These are phyloP conservation scores for Boletus vinaceobasis DNA, from an alignment of 768 basidiomycete species.

Conservation along the genomic window DNA sequence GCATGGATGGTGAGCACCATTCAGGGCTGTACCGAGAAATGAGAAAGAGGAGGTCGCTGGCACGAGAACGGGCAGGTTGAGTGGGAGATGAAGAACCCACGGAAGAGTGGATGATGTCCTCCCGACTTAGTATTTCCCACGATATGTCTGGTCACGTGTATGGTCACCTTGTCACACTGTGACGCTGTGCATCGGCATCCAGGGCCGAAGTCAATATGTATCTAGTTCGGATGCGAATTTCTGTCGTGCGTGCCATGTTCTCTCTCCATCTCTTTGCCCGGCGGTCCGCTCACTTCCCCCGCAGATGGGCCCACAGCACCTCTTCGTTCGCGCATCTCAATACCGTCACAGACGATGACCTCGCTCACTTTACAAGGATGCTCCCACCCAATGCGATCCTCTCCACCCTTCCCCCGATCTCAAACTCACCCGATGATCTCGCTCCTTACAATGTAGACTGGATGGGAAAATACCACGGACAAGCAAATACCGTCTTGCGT, in stretches of 20 bases:
- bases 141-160: conserved; percentile 12
- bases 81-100: conserved; percentile 6
- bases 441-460: conserved; percentile 84
- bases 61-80: background rate
- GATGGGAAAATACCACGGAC: conserved; percentile 94
- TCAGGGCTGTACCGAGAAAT: background rate
- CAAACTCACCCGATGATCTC: conserved; percentile 60
- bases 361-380: conserved; percentile 64
- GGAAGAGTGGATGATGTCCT: background rate
- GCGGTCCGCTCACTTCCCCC: background rate
- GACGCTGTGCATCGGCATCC: background rate
- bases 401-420: conserved; percentile 56
- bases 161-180: background rate
- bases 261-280: background rate
- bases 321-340: conserved; percentile 35
- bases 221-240: background rate
- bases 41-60: background rate
- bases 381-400: conserved; percentile 63
- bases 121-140: conserved; percentile 13
- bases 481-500: conserved; percentile 79
- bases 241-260: background rate
- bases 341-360: conserved; percentile 53
- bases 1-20: conserved; percentile 1
- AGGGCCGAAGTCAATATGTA: background rate
- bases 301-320: conserved; percentile 20